Percentiles rank a stretch among this genome's conserved stretches.
These are phyloP conservation scores for Iberis amara DNA, from an alignment of 441 rosid species.

Conservation along the genomic window DNA sequence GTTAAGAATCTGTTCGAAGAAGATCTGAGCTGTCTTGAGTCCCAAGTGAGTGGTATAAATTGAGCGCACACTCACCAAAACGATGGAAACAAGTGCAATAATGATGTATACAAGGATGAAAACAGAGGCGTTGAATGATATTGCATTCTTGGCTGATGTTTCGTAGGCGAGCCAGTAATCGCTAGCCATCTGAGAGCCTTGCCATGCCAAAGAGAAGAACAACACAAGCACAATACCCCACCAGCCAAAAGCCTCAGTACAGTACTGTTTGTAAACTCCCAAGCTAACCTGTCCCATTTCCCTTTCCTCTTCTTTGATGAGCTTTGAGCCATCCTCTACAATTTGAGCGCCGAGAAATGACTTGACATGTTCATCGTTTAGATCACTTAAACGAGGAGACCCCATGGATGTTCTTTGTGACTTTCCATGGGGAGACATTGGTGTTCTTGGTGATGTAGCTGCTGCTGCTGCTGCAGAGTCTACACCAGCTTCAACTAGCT, in stretches of 20 bases:
- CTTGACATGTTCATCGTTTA: constrained; percentile 44
- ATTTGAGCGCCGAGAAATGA: constrained; percentile 40
- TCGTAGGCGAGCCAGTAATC: constrained; percentile 95
- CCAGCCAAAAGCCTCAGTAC: constrained; percentile 96
- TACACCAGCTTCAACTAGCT: constrained; percentile 63
- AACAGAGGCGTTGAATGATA: constrained; percentile 44
- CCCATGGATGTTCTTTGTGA: background rate
- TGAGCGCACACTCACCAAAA: constrained; percentile 48
- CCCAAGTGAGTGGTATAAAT: constrained; percentile 57
- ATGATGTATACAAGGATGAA: constrained; percentile 62
- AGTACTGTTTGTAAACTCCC: constrained; percentile 66
- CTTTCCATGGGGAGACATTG: background rate
- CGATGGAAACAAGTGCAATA: constrained; percentile 54
- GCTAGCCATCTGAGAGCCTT: constrained; percentile 72
- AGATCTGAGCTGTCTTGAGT: constrained; percentile 80
- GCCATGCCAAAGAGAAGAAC: constrained; percentile 66
- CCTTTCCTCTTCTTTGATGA: constrained; percentile 82
- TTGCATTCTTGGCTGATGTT: constrained; percentile 52
- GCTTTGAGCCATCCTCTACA: constrained; percentile 57
- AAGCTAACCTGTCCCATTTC: constrained; percentile 72
- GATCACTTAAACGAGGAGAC: background rate
- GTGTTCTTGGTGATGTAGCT: constrained; percentile 22
- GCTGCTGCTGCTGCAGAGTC: constrained; percentile 6
- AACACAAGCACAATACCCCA: constrained; percentile 62
- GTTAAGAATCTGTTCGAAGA: constrained; percentile 62